These are phyloP conservation scores for Exophiala mesophila DNA, from an alignment of 2,329 filamentous ascomycete genomes.

Conservation along the genomic window DNA sequence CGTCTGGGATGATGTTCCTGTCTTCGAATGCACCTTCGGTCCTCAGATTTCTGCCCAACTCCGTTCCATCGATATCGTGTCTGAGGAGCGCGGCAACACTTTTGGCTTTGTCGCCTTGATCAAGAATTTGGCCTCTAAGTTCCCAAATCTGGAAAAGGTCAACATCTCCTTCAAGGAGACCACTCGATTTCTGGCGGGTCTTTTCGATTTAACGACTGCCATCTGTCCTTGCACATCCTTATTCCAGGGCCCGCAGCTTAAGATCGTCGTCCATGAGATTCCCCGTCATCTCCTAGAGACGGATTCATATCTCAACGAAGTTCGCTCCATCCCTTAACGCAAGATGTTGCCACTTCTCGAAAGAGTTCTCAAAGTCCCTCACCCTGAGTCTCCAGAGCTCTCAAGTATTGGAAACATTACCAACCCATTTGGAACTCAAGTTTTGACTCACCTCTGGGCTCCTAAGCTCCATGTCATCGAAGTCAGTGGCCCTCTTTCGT, in stretches of 20 bases:
- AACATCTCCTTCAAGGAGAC: neutral
- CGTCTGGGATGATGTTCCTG: neutral
- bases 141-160: neutral
- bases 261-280: no score
- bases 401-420: no score
- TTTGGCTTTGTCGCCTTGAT: neutral
- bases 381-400: no score
- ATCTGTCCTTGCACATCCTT: neutral
- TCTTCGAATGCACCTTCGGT: neutral
- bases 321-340: no score
- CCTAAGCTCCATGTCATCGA: no score
- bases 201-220: neutral
- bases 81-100: neutral
- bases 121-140: neutral
- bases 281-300: no score
- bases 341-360: no score
- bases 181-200: neutral
- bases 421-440: no score
- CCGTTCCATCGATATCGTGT: slow-evolving; percentile 5
- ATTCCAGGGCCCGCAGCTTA: neutral
- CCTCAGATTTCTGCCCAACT: neutral
- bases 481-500: no score
- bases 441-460: no score
- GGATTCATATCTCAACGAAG: no score
- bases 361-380: no score